Evolutionary conservation across 2,329 filamentous ascomycete genomes (phyloP), one percentile per base, ranked within the genome.

Genomic region (Neofusicoccum umdonicola): DNA sequence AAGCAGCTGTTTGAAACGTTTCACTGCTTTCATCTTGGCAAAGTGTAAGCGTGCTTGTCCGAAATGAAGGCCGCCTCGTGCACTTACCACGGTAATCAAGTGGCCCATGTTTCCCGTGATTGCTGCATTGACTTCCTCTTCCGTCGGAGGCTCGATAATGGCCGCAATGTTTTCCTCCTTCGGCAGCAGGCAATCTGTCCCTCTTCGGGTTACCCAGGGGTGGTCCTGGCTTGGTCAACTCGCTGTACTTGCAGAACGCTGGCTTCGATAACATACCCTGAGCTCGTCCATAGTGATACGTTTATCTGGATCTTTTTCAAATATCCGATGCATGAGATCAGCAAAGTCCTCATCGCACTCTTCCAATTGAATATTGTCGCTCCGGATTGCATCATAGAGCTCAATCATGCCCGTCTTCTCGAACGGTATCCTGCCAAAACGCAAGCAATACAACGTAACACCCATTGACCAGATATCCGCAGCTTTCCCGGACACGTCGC

Each of bases 401-500:
- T 97, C 93, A 64, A 97, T 82, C 66, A 97, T 88, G 17, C 87
- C 88, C 5, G 86, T 82, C 64, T 89, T 86, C 71, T 93, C 90
- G 73, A 98, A 99, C 0, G 95, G 95, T 67, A 99, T 89, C 57
- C 82, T 84, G 37, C 95, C 95, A 72, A 96, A 98, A 66, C 90
- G 88, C 44, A 99, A 83, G 75, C 95, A 99, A 75, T 94, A 98
- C 2, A 99, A 82, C 1, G 93, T 96, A 8, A 97, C 89, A 6
- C 95, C 95, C 94, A 98, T 98, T 3, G 94, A 96, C 95, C 95
- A 99, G 62, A 99, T 93, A 77, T 99, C 95, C 3, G 92, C 92
- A 3, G 94, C 93, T 70, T 87, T 90, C 11, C 95, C 95, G 2
- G 91, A 94, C 1, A 98, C 89, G 69, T 93, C 89, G 0, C 91